Percentiles rank a stretch among this genome's conserved stretches.
phyloP scores from a whole-genome alignment of 805 yeast species.

The Wickerhamiella kazuoi region DNA sequence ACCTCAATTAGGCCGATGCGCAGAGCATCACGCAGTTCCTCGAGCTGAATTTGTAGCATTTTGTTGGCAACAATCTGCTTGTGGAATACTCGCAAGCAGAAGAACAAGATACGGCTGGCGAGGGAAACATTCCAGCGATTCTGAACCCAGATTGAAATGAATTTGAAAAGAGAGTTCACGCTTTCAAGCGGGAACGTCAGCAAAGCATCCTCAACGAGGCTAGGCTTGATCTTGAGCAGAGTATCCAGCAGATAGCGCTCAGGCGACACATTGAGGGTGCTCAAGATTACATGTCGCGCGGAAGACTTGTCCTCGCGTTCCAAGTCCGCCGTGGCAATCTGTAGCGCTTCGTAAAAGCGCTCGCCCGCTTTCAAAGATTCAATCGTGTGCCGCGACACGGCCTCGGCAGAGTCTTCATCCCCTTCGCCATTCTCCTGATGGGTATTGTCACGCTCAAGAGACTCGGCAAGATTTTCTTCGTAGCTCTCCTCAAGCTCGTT shows the following conservation, averaged over 20 bases:
- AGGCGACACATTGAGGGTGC: constrained; percentile 55
- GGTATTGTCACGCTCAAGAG: constrained; percentile 32
- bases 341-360: constrained; percentile 77
- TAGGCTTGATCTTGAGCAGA: constrained; percentile 49
- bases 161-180: constrained; percentile 49
- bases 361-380: constrained; percentile 94
- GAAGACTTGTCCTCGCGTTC: constrained; percentile 22
- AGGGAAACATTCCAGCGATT: constrained; percentile 33
- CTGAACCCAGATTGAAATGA: constrained; percentile 60
- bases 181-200: constrained; percentile 80
- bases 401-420: constrained; percentile 32
- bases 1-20: constrained; percentile 37
- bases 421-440: constrained; percentile 28
- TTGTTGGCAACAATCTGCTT: constrained; percentile 46
- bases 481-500: constrained; percentile 85
- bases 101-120: constrained; percentile 60
- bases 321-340: constrained; percentile 57
- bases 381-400: constrained; percentile 64
- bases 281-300: constrained; percentile 46
- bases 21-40: constrained; percentile 43
- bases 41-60: constrained; percentile 35
- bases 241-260: constrained; percentile 64
- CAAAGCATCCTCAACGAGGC: constrained; percentile 85
- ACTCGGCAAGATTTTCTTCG: constrained; percentile 59
- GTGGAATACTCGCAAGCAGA: constrained; percentile 55